These are phyloP conservation scores for Parietaria judaica DNA, from an alignment of 306 rosid species.

Conservation along the genomic window DNA sequence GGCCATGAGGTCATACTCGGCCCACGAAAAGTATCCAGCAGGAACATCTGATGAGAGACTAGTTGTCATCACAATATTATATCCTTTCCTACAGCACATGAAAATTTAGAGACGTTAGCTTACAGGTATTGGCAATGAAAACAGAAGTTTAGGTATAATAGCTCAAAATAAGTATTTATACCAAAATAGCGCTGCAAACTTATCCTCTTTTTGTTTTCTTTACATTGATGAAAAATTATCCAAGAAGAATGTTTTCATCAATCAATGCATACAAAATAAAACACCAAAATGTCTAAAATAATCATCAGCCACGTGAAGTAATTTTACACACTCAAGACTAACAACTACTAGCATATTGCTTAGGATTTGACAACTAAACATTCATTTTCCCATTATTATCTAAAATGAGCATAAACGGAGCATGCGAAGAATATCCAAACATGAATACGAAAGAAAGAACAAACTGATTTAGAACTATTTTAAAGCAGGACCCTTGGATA, in stretches of 20 bases:
- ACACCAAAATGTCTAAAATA: neutral
- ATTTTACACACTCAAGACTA: neutral
- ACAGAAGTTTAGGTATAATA: neutral
- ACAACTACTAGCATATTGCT: neutral
- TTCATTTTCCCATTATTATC: neutral
- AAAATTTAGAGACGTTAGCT: constrained; percentile 24
- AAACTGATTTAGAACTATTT: no score
- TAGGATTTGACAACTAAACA: neutral
- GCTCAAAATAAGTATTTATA: neutral
- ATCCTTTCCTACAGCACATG: constrained; percentile 58
- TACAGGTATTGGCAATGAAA: neutral
- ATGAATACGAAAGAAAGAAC: no score
- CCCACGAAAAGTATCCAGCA: constrained; percentile 98
- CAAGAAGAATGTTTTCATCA: neutral
- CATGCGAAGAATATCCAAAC: neutral
- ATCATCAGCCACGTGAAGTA: neutral
- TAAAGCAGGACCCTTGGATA: no score
- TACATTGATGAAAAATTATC: neutral
- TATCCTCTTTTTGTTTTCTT: no score
- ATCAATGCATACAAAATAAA: neutral
- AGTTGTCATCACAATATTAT: constrained; percentile 79
- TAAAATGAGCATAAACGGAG: neutral
- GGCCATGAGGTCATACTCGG: constrained; percentile 96
- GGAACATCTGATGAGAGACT: constrained; percentile 99
- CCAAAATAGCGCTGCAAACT: neutral